Percentiles rank a stretch among this genome's conserved stretches.
These are phyloP conservation scores for Plasmodium gaboni DNA, from an alignment of 169 alveolate genomes.

Conservation along the genomic window DNA sequence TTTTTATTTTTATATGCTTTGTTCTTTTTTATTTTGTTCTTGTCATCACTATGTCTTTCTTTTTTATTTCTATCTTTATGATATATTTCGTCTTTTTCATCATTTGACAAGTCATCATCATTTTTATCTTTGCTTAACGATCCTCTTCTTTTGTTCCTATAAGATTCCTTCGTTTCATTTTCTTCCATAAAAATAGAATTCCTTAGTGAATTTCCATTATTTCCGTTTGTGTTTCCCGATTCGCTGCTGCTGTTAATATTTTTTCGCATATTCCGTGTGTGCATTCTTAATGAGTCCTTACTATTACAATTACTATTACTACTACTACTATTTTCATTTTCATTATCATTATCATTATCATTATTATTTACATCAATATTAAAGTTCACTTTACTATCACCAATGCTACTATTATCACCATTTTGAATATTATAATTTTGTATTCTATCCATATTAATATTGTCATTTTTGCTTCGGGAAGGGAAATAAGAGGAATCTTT, in stretches of 20 bases:
- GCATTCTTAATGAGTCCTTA: conserved; percentile 10
- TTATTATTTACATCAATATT: background rate
- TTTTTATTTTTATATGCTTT: background rate
- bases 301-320: conserved; percentile 12
- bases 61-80: too few species aligned
- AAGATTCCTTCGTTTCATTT: conserved; percentile 16
- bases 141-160: conserved; percentile 11
- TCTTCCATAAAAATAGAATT: conserved; percentile 66
- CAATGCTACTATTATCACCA: background rate
- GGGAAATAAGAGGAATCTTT: too few species aligned
- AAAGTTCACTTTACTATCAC: too few species aligned
- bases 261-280: background rate
- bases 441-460: too few species aligned
- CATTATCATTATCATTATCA: background rate
- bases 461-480: too few species aligned
- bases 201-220: conserved; percentile 13
- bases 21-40: background rate
- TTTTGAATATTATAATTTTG: background rate
- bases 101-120: background rate
- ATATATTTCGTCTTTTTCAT: background rate
- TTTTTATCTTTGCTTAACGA: conserved; percentile 4
- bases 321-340: background rate
- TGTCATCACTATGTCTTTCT: too few species aligned
- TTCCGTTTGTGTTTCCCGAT: conserved; percentile 33
- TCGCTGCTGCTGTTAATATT: conserved; percentile 11